Evolutionary conservation across 179 eudicot genomes (phyloP), one percentile per base, ranked within the genome.

Genomic region (Spergularia azorica): DNA sequence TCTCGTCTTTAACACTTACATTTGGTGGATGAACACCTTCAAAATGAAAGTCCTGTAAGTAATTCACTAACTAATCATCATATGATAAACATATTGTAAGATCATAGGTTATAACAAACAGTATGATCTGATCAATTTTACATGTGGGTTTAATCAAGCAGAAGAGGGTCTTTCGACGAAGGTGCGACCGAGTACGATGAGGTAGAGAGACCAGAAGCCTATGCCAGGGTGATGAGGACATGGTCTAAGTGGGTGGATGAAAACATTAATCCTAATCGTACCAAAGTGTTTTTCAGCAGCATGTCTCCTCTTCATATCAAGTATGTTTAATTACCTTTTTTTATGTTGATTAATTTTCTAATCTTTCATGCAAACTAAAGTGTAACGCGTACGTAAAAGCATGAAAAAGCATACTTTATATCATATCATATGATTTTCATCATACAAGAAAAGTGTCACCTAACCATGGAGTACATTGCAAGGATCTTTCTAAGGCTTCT

Each of bases 11-110:
- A 95, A 95, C 83, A 92, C 97, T 2, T 95, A 95, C 79, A 92
- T 95, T 71, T 95, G 98, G 98, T 95, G 98, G 98, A 95, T 95
- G 97, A 95, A 93, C 85, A 92, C 98, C 26, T 71, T 75, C 65
- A 12, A 82, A 38, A 93, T 95, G 92, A 95, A 92, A 90, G 88
- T 95, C 62, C 54, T 92, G 98, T 95, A 85, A 90, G 98, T 17
- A 50, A 9, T 54, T 18, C 10, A 3, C n/a, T 78, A 1, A 16
- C 0, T 4, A 43, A 11, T 2, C 6, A 54, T 54, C 57, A 54
- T 54, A 54, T 26, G 2, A 26, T 26, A n/a, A n/a, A n/a, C 32
- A 26, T 26, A 10, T 11, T 10, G 13, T 14, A 54, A 8, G 3
- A 54, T 9, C 4, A 54, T 14, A 5, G 9, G 11, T 10, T 5